phyloP scores from a whole-genome alignment of 2,329 filamentous ascomycete species.

The Penicillium expansum region DNA sequence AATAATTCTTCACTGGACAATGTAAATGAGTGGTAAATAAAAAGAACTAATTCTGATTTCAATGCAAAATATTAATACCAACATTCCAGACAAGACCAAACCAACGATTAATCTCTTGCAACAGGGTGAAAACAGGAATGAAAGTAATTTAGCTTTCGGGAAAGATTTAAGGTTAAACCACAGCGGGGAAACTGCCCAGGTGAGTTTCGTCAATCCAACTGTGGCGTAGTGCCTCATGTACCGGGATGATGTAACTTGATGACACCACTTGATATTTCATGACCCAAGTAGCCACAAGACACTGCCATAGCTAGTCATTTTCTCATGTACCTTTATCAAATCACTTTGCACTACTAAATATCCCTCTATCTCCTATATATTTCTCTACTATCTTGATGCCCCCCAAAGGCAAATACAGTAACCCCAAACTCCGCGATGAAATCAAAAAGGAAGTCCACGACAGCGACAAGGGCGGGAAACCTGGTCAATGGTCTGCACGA shows the following conservation, averaged over 20 bases:
- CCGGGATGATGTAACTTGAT: neutral
- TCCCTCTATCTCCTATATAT: no score
- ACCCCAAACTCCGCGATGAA: slow-evolving; percentile 47
- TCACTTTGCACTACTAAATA: neutral
- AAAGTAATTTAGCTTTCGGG: neutral
- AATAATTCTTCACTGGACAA: no score
- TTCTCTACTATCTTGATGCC: slow-evolving; percentile 35
- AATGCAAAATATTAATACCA: neutral
- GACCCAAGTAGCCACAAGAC: neutral
- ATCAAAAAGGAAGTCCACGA: slow-evolving; percentile 49
- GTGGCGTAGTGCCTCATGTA: neutral
- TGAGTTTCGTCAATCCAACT: neutral
- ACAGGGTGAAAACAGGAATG: no score
- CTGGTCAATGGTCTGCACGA: slow-evolving; percentile 51
- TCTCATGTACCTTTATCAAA: neutral
- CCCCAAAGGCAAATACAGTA: slow-evolving; percentile 48
- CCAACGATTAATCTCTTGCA: neutral
- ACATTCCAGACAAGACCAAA: neutral
- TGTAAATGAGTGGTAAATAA: no score
- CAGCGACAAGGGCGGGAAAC: slow-evolving; percentile 48
- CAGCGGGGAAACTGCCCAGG: neutral
- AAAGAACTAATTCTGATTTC: no score
- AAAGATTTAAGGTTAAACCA: neutral
- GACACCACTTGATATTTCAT: neutral
- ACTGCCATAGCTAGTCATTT: neutral